A percentile compares a stretch with the other conserved stretches of the same genome.
phyloP scores from a whole-genome alignment of 345 rosid genomes.

The Gossypium arboreum region DNA sequence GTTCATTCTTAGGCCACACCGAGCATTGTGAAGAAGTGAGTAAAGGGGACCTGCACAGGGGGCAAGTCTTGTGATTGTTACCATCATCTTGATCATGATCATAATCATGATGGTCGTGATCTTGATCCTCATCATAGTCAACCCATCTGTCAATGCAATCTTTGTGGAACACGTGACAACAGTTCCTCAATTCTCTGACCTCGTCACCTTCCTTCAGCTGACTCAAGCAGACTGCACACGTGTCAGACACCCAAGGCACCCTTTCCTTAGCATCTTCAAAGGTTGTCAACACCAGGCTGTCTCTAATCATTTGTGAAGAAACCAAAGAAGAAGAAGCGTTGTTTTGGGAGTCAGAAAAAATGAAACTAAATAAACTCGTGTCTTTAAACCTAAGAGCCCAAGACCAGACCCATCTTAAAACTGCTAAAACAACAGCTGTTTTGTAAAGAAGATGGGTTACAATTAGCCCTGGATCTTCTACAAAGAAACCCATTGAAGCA shows the following conservation, averaged over 20 bases:
- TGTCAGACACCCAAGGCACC: slow-evolving; percentile 33
- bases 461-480: slow-evolving; percentile 57
- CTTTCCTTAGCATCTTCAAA: slow-evolving; percentile 53
- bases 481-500: slow-evolving; percentile 50
- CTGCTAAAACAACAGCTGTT: slow-evolving; percentile 61
- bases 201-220: slow-evolving; percentile 50
- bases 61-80: slow-evolving; percentile 59
- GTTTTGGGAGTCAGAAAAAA: slow-evolving; percentile 9
- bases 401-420: slow-evolving; percentile 65
- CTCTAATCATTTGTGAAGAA: slow-evolving; percentile 51
- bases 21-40: slow-evolving; percentile 40
- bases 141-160: slow-evolving; percentile 93
- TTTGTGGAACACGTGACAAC: slow-evolving; percentile 82
- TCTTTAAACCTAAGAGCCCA: slow-evolving; percentile 51
- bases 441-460: slow-evolving; percentile 63
- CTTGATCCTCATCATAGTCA: slow-evolving; percentile 53
- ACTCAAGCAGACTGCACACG: slow-evolving; percentile 81
- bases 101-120: slow-evolving; percentile 36
- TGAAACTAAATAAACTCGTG: slow-evolving; percentile 21
- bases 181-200: slow-evolving; percentile 76
- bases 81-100: slow-evolving; percentile 44
- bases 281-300: slow-evolving; percentile 48
- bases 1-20: slow-evolving; percentile 51
- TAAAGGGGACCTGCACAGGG: slow-evolving; percentile 83
- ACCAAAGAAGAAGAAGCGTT: slow-evolving; percentile 16